Conservation (phyloP, 2,329 filamentous ascomycete species). For the Colletotrichum viniferum region DNA sequence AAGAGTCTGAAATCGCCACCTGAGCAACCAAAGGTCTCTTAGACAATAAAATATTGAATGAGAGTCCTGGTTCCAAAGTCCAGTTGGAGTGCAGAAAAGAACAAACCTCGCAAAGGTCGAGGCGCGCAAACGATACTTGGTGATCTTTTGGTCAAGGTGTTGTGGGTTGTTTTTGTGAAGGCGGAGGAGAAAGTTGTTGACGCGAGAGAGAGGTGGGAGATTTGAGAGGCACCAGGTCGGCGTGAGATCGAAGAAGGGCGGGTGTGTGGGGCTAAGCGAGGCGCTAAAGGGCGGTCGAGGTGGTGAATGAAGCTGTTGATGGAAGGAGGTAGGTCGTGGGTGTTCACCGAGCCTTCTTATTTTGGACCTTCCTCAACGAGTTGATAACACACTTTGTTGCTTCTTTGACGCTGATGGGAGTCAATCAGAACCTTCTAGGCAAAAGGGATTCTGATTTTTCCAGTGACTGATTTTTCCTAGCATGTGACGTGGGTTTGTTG, state of each 20-base stretch:
- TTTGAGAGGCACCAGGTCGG: background rate
- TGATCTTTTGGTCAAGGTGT: background rate
- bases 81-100: background rate
- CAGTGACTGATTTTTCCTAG: background rate
- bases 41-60: background rate
- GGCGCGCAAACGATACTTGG: background rate
- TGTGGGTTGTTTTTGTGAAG: background rate
- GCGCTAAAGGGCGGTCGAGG: background rate
- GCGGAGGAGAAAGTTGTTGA: background rate
- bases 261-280: background rate
- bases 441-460: background rate
- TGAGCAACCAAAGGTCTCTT: background rate
- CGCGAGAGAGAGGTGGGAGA: background rate
- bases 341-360: background rate
- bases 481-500: background rate
- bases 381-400: background rate
- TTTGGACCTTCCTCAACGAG: background rate
- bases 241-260: background rate
- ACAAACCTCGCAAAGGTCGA: background rate
- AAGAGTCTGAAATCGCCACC: background rate
- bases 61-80: background rate
- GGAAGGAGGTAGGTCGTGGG: conserved; percentile 1
- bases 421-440: background rate
- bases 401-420: background rate
- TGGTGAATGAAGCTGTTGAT: conserved; percentile 9